A percentile compares a stretch with the other conserved stretches of the same genome.
These are phyloP conservation scores for Penicillium polonicum DNA, from an alignment of 2,329 filamentous ascomycete species.

Conservation along the genomic window DNA sequence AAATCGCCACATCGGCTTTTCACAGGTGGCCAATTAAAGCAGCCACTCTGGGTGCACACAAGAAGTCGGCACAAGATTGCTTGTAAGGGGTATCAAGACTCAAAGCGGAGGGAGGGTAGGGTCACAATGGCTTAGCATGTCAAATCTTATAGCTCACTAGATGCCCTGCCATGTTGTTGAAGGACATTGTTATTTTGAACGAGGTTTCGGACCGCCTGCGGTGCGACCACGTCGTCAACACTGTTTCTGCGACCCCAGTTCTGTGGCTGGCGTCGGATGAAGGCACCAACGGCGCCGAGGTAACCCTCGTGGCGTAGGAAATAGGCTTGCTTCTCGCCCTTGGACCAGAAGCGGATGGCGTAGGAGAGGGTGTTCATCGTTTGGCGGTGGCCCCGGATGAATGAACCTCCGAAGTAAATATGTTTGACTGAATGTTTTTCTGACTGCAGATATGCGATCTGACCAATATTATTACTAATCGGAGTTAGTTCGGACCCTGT, in stretches of 20 bases:
- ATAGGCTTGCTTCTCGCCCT: conserved; percentile 90
- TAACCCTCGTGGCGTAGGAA: conserved; percentile 96
- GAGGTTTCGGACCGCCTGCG: conserved; percentile 28
- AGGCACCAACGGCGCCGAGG: conserved; percentile 88
- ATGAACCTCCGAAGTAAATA: conserved; percentile 97
- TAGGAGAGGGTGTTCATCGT: conserved; percentile 98
- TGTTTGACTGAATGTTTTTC: conserved; percentile 87
- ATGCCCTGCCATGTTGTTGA: conserved; percentile 16
- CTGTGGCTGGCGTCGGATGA: conserved; percentile 82
- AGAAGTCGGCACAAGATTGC: not conserved
- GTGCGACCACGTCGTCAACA: conserved; percentile 54
- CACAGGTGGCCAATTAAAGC: not conserved
- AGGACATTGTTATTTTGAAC: conserved; percentile 14
- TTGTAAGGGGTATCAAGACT: conserved; percentile 8
- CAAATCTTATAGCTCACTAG: conserved; percentile 14
- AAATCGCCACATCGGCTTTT: not conserved
- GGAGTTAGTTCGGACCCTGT: conserved; percentile 24
- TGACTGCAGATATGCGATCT: conserved; percentile 95
- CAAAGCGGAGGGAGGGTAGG: not conserved
- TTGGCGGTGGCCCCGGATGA: conserved; percentile 92
- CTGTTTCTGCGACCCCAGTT: conserved; percentile 89
- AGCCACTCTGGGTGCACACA: not conserved
- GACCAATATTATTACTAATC: conserved; percentile 88
- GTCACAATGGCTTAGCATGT: not conserved
- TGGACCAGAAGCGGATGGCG: conserved; percentile 96